These are phyloP conservation scores for Schoenoplectus triqueter DNA, from an alignment of 202 grass and related monocot species.

Conservation along the genomic window DNA sequence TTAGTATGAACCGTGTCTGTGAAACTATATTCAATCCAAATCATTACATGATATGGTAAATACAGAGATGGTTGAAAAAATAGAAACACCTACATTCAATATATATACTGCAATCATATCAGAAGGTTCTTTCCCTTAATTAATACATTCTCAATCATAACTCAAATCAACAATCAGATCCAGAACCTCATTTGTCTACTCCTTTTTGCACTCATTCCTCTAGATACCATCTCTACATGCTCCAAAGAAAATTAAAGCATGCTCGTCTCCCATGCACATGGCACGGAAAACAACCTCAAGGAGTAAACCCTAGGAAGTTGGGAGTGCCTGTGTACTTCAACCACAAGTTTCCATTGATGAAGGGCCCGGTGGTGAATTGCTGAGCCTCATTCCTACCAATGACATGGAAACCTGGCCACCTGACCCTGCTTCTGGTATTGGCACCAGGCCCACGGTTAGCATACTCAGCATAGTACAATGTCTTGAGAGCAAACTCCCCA, in stretches of 20 bases:
- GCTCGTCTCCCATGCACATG: too few species aligned
- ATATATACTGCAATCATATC: slow-evolving; percentile 24
- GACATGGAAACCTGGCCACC: slow-evolving; percentile 67
- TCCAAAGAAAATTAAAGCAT: slow-evolving; percentile 1
- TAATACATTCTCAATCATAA: slow-evolving; percentile 11
- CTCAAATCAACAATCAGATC: slow-evolving; percentile 17
- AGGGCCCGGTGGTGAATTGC: slow-evolving; percentile 63
- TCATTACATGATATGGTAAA: slow-evolving; percentile 12
- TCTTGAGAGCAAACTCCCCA: slow-evolving; percentile 63
- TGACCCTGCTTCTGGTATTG: slow-evolving; percentile 72
- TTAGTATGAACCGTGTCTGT: not conserved
- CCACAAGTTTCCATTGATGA: slow-evolving; percentile 65
- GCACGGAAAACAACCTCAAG: slow-evolving; percentile 24
- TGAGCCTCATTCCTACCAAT: slow-evolving; percentile 58
- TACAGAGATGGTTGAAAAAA: slow-evolving; percentile 22
- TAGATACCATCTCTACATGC: slow-evolving; percentile 34
- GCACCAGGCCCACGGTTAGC: slow-evolving; percentile 73
- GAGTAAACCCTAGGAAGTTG: slow-evolving; percentile 71
- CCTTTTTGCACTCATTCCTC: slow-evolving; percentile 7
- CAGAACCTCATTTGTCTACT: slow-evolving; percentile 10
- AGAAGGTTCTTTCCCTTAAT: slow-evolving; percentile 34
- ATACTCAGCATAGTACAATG: slow-evolving; percentile 89
- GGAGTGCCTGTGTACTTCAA: slow-evolving; percentile 76
- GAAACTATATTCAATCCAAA: slow-evolving; percentile 8
- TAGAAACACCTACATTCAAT: slow-evolving; percentile 17